Conservation (phyloP, 2,329 filamentous ascomycete genomes). For the Alternaria alternata region DNA sequence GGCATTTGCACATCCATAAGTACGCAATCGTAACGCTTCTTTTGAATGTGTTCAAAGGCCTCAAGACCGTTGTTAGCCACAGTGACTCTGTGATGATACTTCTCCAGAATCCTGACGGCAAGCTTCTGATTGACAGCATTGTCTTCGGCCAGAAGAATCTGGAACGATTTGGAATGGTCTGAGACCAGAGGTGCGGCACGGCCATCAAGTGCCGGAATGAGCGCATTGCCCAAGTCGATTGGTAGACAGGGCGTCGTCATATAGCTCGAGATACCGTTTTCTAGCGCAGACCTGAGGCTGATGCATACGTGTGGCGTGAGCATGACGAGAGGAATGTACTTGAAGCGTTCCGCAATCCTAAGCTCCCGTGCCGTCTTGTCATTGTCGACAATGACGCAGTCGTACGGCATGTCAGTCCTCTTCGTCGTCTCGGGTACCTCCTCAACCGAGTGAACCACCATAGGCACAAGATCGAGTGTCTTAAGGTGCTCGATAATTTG, state of each 20-base stretch:
- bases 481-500: constrained; percentile 81
- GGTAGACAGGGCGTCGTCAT: constrained; percentile 97
- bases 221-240: constrained; percentile 93
- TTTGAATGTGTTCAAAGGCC: constrained; percentile 89
- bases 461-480: constrained; percentile 79
- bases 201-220: constrained; percentile 94
- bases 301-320: constrained; percentile 89
- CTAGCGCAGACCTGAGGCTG: constrained; percentile 89
- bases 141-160: constrained; percentile 94
- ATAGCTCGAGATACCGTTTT: constrained; percentile 97
- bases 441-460: constrained; percentile 81
- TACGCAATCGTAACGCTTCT: constrained; percentile 93
- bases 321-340: constrained; percentile 95
- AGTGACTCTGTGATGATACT: constrained; percentile 90
- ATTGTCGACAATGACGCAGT: constrained; percentile 95
- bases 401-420: constrained; percentile 70
- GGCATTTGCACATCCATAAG: constrained; percentile 99
- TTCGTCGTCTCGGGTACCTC: constrained; percentile 66
- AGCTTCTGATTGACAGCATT: constrained; percentile 97
- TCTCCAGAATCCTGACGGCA: constrained; percentile 95
- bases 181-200: constrained; percentile 88
- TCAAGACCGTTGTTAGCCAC: constrained; percentile 96
- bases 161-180: constrained; percentile 93
- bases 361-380: constrained; percentile 88
- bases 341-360: constrained; percentile 90